phyloP scores from a whole-genome alignment of 2,329 filamentous ascomycete species.

The Alternaria brassicicola region DNA sequence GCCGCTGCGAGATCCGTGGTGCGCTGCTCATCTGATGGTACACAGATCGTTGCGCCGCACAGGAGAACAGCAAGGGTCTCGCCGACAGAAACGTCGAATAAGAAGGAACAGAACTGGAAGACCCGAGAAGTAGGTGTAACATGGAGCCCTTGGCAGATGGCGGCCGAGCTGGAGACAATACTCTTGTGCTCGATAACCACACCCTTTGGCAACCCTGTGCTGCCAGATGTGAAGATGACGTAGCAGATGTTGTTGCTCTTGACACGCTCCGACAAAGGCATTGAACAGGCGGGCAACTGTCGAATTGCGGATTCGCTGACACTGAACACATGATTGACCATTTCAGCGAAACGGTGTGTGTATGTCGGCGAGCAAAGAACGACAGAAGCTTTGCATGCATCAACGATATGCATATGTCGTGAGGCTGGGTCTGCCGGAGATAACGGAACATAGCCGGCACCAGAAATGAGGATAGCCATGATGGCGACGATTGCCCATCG shows the following conservation, averaged over 20 bases:
- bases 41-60: conserved; percentile 41
- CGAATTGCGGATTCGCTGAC: conserved; percentile 26
- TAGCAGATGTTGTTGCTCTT: conserved; percentile 34
- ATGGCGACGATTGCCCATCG: conserved; percentile 46
- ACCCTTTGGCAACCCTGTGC: conserved; percentile 42
- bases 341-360: conserved; percentile 20
- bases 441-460: conserved; percentile 42
- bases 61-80: conserved; percentile 44
- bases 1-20: conserved; percentile 52
- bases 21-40: conserved; percentile 50
- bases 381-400: conserved; percentile 35
- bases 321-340: conserved; percentile 26
- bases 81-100: conserved; percentile 44
- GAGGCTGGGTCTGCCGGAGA: conserved; percentile 36
- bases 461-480: conserved; percentile 46
- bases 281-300: conserved; percentile 16
- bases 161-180: conserved; percentile 36
- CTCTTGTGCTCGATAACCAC: conserved; percentile 41
- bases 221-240: conserved; percentile 43
- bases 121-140: conserved; percentile 38
- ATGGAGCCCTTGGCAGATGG: conserved; percentile 36
- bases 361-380: conserved; percentile 39
- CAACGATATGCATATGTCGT: conserved; percentile 36
- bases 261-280: conserved; percentile 18
- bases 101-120: conserved; percentile 45